phyloP scores from a whole-genome alignment of 202 grass and related monocot genomes.

The Brachypodium distachyon region DNA sequence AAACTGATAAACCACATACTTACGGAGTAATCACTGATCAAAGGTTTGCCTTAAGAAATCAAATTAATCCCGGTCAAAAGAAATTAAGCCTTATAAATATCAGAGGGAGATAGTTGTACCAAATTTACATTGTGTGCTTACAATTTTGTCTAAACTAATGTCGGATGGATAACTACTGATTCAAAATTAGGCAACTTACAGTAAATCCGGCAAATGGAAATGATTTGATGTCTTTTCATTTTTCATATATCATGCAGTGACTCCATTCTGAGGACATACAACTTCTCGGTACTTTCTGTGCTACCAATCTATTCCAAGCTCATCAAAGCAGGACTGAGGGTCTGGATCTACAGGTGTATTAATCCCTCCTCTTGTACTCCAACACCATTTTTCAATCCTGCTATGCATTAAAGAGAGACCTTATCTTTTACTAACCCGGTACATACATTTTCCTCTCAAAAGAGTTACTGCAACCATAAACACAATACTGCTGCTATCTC shows the following conservation, averaged over 20 bases:
- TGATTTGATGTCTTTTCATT: constrained; percentile 12
- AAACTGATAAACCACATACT: no score
- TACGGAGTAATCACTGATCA: no score
- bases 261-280: constrained; percentile 62
- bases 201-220: not conserved
- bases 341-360: constrained; percentile 84
- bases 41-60: no score
- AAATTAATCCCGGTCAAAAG: no score
- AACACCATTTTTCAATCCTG: not conserved
- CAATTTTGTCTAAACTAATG: not conserved
- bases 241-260: constrained; percentile 42
- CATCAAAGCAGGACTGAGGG: constrained; percentile 66
- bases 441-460: not conserved
- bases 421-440: not conserved
- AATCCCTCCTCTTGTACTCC: not conserved
- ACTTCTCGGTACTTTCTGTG: constrained; percentile 65
- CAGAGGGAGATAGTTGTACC: no score
- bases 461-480: not conserved
- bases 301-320: constrained; percentile 77
- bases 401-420: not conserved
- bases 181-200: not conserved
- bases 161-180: not conserved
- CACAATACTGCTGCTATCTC: not conserved
- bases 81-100: no score
- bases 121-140: not conserved